Conservation (phyloP, 306 rosid genomes). For the Benincasa hispida region DNA sequence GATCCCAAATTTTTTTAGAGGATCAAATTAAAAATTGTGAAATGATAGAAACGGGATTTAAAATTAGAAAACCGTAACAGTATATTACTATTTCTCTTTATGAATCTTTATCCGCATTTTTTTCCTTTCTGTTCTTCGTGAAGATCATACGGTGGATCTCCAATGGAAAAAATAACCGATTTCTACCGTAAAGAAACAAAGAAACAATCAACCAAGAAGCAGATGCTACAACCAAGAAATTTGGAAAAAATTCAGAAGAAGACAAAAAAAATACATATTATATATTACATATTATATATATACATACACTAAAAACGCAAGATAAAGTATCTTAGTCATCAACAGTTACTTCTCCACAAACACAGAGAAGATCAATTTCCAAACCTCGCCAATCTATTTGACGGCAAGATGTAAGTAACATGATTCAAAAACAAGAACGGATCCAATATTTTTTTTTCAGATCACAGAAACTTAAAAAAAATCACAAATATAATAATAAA, state of each 20-base stretch:
- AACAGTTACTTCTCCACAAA: not conserved
- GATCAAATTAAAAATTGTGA: too few species aligned
- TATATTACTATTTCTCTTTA: too few species aligned
- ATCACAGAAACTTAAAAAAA: not conserved
- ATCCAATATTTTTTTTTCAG: not conserved
- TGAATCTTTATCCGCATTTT: too few species aligned
- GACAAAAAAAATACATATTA: not conserved
- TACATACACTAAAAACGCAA: not conserved
- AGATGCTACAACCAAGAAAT: not conserved
- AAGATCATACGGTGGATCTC: not conserved
- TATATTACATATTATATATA: not conserved
- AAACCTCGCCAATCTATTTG: not conserved
- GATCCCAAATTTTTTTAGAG: too few species aligned
- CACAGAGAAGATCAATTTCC: not conserved
- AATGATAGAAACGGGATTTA: too few species aligned
- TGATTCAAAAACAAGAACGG: not conserved
- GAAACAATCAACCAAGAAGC: not conserved
- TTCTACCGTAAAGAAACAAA: not conserved
- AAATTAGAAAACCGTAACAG: too few species aligned
- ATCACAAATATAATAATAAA: not conserved
- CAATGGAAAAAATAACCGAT: not conserved
- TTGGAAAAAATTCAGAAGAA: not conserved
- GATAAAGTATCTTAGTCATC: not conserved
- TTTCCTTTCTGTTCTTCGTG: not conserved
- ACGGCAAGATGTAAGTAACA: not conserved